Evolutionary conservation across 345 rosid genomes (phyloP).

Genomic region (Dipteronia dyeriana): DNA sequence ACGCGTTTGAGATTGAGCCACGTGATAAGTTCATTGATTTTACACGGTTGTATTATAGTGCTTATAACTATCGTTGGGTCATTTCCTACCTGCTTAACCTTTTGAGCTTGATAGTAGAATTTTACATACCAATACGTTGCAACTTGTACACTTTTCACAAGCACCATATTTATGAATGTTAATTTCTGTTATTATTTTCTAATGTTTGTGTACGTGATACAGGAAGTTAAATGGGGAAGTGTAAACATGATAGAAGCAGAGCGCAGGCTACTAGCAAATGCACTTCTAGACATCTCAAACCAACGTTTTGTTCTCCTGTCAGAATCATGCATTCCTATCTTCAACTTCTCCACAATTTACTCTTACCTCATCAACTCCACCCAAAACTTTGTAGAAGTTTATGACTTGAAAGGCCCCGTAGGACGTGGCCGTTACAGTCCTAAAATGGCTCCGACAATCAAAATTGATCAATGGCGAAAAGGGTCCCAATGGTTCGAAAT

Average conservation of each 20-base stretch:
- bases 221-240: constrained; percentile 75
- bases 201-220: constrained; percentile 21
- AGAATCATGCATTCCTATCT: constrained; percentile 84
- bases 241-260: constrained; percentile 89
- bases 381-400: constrained; percentile 53
- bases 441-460: constrained; percentile 56
- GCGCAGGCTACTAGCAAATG: constrained; percentile 77
- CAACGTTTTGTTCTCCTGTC: constrained; percentile 78
- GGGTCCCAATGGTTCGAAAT: constrained; percentile 91
- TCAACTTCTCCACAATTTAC: constrained; percentile 68
- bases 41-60: no score
- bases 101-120: no score
- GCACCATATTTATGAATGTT: background rate
- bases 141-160: no score
- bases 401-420: constrained; percentile 48
- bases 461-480: constrained; percentile 66
- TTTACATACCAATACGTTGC: no score
- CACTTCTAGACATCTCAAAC: constrained; percentile 65
- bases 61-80: no score
- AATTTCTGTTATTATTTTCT: background rate
- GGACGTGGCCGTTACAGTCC: constrained; percentile 73
- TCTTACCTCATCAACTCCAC: constrained; percentile 55
- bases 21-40: no score
- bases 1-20: no score
- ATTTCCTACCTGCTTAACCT: no score